Base-by-base conservation (phyloP, 768 basidiomycete genomes). In the Mycena polygramma region DNA sequence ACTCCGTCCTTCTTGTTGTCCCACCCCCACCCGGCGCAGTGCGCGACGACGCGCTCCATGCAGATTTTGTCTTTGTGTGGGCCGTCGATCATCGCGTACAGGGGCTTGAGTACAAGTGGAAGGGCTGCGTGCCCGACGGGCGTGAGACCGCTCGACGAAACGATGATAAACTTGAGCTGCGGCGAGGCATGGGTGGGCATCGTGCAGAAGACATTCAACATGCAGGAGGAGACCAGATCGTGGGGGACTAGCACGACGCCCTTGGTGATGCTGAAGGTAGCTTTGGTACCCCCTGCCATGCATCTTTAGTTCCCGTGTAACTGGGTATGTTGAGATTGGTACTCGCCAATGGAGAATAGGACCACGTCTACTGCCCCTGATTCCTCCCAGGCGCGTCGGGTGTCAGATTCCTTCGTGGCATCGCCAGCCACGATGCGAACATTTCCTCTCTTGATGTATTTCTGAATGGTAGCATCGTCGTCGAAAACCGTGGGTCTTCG, bases 1-100 rank as follows among this genome's bases (percentile, higher is more conserved):
- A 87, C 86, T 15, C 81, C 82, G 22, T 83, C 75, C 3, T 71
- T 72, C 57, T 76, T 65, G 6, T 72, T 6, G 43, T 86, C 73
- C 90, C 91, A 92, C 0, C 76, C 26, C 84, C 84, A 83, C 2
- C 88, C 91, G 0, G 87, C 80, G 65, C 81, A 78, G 70, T 90
- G 82, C 1, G 84, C 79, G 8, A 88, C 57, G 3, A 86, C 77
- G 30, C 87, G 81, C 78, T 94, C 92, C 46, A 81, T 78, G 10
- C 88, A 90, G 55, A 89, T 52, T 78, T 93, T 94, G 78, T 94
- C 92, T 36, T 75, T 81, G 75, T 91, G 91, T 4, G 90, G 87
- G 2, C 41, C 68, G 4, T 76, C 48, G 57, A 92, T 78, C 43
- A 49, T 22, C 70, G 75, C 69, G 75, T 91, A 92, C 0, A 93